A percentile compares a stretch with the other conserved stretches of the same genome.
Conservation (phyloP, 441 rosid genomes). For the Populus hybrid region DNA sequence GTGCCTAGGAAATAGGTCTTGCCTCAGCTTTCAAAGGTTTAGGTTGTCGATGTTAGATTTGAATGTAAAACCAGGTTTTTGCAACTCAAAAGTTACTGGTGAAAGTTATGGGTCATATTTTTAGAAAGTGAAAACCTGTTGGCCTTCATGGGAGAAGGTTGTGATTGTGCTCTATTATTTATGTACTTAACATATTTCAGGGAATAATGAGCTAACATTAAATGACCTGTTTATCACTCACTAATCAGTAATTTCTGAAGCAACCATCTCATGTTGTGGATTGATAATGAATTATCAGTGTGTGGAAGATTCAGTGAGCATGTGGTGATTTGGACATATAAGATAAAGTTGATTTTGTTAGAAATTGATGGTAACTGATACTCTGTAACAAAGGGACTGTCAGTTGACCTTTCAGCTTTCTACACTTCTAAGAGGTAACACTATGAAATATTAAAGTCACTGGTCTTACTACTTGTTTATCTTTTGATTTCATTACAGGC, state of each 20-base stretch:
- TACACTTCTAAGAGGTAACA: constrained; percentile 1
- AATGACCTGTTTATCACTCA: background rate
- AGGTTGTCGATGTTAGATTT: background rate
- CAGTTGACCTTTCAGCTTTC: constrained; percentile 2
- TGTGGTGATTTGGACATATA: background rate
- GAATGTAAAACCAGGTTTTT: background rate
- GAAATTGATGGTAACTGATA: background rate
- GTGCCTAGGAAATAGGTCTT: background rate
- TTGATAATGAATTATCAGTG: background rate
- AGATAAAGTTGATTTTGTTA: background rate
- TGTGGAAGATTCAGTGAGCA: background rate
- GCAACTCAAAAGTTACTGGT: background rate
- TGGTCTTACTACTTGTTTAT: background rate
- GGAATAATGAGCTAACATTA: background rate
- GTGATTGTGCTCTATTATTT: background rate
- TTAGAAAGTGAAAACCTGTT: background rate
- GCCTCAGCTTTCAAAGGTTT: background rate
- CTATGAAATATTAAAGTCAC: background rate
- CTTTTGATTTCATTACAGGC: constrained; percentile 37
- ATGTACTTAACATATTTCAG: background rate
- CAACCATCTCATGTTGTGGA: background rate
- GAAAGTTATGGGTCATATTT: background rate
- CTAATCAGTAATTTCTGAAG: background rate
- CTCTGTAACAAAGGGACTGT: background rate
- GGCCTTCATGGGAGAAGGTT: background rate